These are phyloP conservation scores for Rhynchospora tenuis DNA, from an alignment of 176 grass and related monocot genomes.

Conservation along the genomic window DNA sequence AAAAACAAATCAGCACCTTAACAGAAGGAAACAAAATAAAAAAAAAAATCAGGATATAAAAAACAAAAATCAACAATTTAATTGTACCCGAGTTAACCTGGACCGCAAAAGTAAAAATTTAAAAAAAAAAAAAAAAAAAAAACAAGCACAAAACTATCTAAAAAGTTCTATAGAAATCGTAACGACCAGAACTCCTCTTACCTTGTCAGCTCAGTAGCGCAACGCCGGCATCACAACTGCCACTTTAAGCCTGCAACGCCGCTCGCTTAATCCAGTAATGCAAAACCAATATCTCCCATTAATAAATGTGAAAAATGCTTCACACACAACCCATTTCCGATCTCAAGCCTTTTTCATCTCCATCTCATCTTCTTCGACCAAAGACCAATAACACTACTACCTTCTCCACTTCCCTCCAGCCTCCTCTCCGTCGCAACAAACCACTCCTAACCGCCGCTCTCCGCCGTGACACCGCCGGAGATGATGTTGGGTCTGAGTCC, in stretches of 20 bases:
- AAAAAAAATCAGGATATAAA: neutral
- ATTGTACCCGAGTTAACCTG: neutral
- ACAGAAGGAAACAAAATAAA: neutral
- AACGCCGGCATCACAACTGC: neutral
- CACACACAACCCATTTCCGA: slow-evolving; percentile 6
- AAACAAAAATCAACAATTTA: neutral
- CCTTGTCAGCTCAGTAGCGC: neutral
- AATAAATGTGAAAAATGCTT: neutral
- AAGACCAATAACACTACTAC: neutral
- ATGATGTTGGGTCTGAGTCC: slow-evolving; percentile 3
- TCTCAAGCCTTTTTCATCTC: neutral
- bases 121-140: neutral
- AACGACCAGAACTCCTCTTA: neutral
- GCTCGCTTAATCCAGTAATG: neutral
- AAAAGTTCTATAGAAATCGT: neutral
- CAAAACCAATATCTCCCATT: neutral
- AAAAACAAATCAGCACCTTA: too few relatives aligned
- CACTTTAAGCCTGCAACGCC: neutral
- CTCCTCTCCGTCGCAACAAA: neutral
- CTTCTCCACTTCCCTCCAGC: slow-evolving; percentile 18
- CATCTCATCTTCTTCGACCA: slow-evolving; percentile 5
- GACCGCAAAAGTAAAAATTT: neutral
- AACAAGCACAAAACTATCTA: neutral
- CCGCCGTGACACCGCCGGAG: slow-evolving; percentile 19
- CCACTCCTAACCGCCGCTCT: slow-evolving; percentile 7